Conservation (phyloP, 2,329 filamentous ascomycete genomes). For the Xylariaceae sp. region DNA sequence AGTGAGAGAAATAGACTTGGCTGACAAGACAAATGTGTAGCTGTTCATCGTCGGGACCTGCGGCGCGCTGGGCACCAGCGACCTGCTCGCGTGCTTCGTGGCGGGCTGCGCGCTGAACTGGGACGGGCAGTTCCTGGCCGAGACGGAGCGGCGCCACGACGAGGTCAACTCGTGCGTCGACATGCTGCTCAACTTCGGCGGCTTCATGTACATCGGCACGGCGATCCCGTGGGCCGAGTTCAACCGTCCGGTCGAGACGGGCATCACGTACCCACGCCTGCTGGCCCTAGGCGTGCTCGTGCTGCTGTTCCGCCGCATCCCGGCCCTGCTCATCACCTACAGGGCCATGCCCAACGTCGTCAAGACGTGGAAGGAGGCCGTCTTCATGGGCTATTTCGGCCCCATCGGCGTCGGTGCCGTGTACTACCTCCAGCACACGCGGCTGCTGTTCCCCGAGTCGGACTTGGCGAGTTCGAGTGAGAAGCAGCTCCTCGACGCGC, state of each 20-base stretch:
- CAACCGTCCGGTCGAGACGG: slow-evolving; percentile 42
- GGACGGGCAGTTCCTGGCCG: slow-evolving; percentile 51
- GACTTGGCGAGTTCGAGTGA: slow-evolving; percentile 11
- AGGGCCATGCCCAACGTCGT: slow-evolving; percentile 46
- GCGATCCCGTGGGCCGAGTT: slow-evolving; percentile 50
- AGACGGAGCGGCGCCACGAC: slow-evolving; percentile 48
- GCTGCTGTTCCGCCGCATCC: slow-evolving; percentile 48
- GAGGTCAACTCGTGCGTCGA: slow-evolving; percentile 54
- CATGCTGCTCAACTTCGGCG: slow-evolving; percentile 51
- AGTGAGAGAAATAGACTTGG: too few species aligned
- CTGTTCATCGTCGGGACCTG: slow-evolving; percentile 52
- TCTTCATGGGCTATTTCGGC: slow-evolving; percentile 63
- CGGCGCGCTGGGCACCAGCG: slow-evolving; percentile 50
- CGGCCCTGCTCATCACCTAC: slow-evolving; percentile 45
- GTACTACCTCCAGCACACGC: slow-evolving; percentile 57
- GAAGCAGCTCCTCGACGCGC: slow-evolving; percentile 27
- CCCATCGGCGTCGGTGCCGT: slow-evolving; percentile 71
- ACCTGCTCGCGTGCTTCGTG: slow-evolving; percentile 53
- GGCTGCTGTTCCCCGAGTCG: slow-evolving; percentile 30
- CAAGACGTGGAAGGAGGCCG: slow-evolving; percentile 47
- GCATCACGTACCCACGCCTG: slow-evolving; percentile 43
- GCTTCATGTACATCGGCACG: slow-evolving; percentile 52
- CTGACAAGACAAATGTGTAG: slow-evolving; percentile 18
- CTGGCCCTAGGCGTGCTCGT: slow-evolving; percentile 45
- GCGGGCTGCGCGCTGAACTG: slow-evolving; percentile 54